Evolutionary conservation across 2,329 filamentous ascomycete species (phyloP).

Genomic region (Lecanicillium sp.): DNA sequence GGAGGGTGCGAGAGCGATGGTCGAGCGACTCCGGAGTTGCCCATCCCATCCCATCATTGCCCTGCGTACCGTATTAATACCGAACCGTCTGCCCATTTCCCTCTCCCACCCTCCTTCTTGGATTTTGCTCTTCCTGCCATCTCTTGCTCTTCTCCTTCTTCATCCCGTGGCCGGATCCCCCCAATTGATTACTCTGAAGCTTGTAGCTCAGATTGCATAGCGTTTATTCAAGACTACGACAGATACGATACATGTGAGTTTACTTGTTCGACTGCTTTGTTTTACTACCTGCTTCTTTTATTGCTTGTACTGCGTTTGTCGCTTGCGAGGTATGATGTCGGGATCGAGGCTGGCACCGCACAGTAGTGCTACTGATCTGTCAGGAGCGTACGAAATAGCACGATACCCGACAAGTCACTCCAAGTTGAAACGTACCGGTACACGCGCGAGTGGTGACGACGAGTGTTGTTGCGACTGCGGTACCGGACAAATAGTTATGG

Average conservation of each 20-base stretch:
- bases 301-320: neutral
- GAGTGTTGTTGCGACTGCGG: neutral
- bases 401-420: neutral
- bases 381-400: neutral
- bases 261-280: neutral
- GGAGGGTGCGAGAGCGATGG: neutral
- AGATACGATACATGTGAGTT: slow-evolving; percentile 2
- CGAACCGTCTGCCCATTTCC: slow-evolving; percentile 13
- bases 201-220: slow-evolving; percentile 13
- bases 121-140: neutral
- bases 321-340: neutral
- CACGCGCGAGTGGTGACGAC: neutral
- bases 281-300: neutral
- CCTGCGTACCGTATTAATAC: slow-evolving; percentile 16
- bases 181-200: slow-evolving; percentile 11
- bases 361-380: neutral
- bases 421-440: neutral
- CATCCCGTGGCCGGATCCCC: neutral
- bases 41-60: slow-evolving; percentile 5
- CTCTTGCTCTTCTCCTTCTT: slow-evolving; percentile 10
- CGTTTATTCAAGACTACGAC: slow-evolving; percentile 7
- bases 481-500: too few relatives aligned
- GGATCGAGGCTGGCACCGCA: neutral
- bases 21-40: slow-evolving; percentile 12
- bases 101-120: slow-evolving; percentile 12